Conservation (phyloP, 2,329 filamentous ascomycete genomes). For the Fusarium falciforme region DNA sequence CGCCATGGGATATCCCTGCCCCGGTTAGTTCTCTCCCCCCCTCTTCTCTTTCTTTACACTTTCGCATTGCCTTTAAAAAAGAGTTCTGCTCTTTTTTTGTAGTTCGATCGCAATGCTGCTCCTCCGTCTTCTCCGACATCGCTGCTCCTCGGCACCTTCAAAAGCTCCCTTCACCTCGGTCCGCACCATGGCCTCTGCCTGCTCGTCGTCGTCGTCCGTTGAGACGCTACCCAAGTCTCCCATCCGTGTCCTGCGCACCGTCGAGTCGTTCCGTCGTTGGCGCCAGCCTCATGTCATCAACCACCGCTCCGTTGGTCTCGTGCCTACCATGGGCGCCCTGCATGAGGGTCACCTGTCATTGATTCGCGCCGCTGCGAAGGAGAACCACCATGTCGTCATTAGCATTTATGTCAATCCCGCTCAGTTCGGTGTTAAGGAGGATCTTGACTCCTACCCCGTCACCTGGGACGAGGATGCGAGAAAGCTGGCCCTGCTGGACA, state of each 20-base stretch:
- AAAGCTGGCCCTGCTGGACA: conserved; percentile 75
- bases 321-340: conserved; percentile 98
- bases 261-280: conserved; percentile 76
- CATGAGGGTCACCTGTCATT: conserved; percentile 91
- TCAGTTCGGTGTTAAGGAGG: conserved; percentile 91
- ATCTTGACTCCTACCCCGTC: conserved; percentile 87
- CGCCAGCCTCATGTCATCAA: conserved; percentile 73
- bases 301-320: conserved; percentile 82
- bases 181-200: conserved; percentile 36
- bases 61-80: neutral
- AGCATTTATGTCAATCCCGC: conserved; percentile 97
- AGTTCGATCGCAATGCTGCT: conserved; percentile 24
- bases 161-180: conserved; percentile 19
- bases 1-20: conserved; percentile 40
- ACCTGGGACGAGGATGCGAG: conserved; percentile 85
- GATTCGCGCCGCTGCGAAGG: conserved; percentile 82
- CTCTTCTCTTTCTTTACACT: neutral
- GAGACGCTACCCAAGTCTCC: conserved; percentile 66
- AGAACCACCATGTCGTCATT: conserved; percentile 89
- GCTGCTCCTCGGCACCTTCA: conserved; percentile 11
- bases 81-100: neutral
- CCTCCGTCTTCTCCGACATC: conserved; percentile 33
- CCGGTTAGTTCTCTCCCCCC: conserved; percentile 11
- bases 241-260: conserved; percentile 81
- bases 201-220: conserved; percentile 38